Conservation (phyloP, 2,329 filamentous ascomycete species). For the Biscogniauxia sp. region DNA sequence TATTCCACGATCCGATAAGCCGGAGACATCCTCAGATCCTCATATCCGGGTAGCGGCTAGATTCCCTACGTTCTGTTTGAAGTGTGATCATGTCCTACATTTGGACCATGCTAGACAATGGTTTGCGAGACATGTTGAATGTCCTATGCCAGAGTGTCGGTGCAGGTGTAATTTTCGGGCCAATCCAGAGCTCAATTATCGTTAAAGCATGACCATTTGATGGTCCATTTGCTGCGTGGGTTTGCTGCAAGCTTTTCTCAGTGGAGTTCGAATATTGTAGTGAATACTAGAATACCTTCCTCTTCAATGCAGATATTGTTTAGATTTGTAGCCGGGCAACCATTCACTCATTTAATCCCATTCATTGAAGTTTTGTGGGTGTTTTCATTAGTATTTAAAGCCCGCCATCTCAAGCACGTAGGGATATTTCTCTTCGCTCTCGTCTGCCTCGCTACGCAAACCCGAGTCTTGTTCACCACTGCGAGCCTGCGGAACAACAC, state of each 20-base stretch:
- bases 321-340: too few relatives aligned
- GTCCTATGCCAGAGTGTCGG: slow-evolving; percentile 66
- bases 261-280: neutral
- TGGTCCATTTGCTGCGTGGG: neutral
- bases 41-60: slow-evolving; percentile 48
- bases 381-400: too few relatives aligned
- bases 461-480: too few relatives aligned
- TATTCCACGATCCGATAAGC: slow-evolving; percentile 58
- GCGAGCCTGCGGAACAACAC: too few relatives aligned
- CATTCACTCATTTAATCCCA: too few relatives aligned
- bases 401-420: too few relatives aligned
- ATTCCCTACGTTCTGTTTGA: slow-evolving; percentile 68
- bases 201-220: slow-evolving; percentile 21
- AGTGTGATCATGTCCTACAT: slow-evolving; percentile 67
- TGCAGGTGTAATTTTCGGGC: slow-evolving; percentile 63
- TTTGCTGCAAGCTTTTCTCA: neutral
- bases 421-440: too few relatives aligned
- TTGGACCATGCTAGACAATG: slow-evolving; percentile 66
- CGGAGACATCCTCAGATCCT: slow-evolving; percentile 49
- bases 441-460: too few relatives aligned
- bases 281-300: neutral
- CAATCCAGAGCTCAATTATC: slow-evolving; percentile 58
- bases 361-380: too few relatives aligned
- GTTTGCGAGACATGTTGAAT: slow-evolving; percentile 64
- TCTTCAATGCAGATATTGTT: too few relatives aligned